These are phyloP conservation scores for Podospora tetraspora DNA, from an alignment of 495 filamentous ascomycete species.

Conservation along the genomic window DNA sequence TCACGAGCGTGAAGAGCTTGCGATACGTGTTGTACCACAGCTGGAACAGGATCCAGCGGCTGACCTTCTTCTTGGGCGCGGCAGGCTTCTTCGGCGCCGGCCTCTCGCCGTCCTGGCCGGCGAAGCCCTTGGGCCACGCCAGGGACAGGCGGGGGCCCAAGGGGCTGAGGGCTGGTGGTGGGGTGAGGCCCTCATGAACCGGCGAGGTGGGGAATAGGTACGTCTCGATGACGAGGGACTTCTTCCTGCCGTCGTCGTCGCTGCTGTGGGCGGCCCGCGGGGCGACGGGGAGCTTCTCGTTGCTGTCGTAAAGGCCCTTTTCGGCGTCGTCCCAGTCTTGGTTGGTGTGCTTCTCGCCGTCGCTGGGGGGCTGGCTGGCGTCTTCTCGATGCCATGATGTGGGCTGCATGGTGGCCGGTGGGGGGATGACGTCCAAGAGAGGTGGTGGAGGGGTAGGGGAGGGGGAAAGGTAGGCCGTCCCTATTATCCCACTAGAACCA, in stretches of 20 bases:
- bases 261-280: slow-evolving; percentile 26
- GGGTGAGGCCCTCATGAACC: slow-evolving; percentile 38
- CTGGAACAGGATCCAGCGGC: slow-evolving; percentile 35
- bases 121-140: slow-evolving; percentile 20
- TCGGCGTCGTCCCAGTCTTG: slow-evolving; percentile 36
- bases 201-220: slow-evolving; percentile 25
- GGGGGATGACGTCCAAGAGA: neutral
- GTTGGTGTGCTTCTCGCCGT: slow-evolving; percentile 12
- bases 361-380: neutral
- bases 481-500: neutral
- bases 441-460: neutral
- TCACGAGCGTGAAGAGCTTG: slow-evolving; percentile 43
- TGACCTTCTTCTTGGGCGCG: slow-evolving; percentile 25
- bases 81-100: slow-evolving; percentile 7
- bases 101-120: slow-evolving; percentile 14
- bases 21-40: slow-evolving; percentile 46
- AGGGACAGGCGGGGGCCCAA: slow-evolving; percentile 31
- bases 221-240: slow-evolving; percentile 22
- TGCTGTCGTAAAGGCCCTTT: slow-evolving; percentile 38
- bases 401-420: slow-evolving; percentile 18
- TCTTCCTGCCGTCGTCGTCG: slow-evolving; percentile 20
- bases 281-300: slow-evolving; percentile 23
- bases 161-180: slow-evolving; percentile 14
- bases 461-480: neutral
- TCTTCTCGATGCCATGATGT: slow-evolving; percentile 18